These are phyloP conservation scores for Claviceps digitariae DNA, from an alignment of 2,329 filamentous ascomycete genomes.

Conservation along the genomic window DNA sequence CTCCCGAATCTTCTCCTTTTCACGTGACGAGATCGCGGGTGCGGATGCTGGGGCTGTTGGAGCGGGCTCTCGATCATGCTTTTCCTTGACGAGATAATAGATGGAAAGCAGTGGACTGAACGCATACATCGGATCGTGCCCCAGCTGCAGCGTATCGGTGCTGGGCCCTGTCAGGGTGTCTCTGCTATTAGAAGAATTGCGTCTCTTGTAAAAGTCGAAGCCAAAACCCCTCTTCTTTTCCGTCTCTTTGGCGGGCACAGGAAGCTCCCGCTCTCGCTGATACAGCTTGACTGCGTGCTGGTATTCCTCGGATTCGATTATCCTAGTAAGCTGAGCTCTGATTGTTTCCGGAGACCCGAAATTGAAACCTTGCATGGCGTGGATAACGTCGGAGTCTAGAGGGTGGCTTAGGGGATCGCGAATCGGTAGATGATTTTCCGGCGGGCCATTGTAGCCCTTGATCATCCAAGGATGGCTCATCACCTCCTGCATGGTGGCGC, in stretches of 20 bases:
- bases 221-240: conserved; percentile 78
- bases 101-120: conserved; percentile 86
- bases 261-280: conserved; percentile 51
- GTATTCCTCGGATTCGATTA: conserved; percentile 91
- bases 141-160: conserved; percentile 67
- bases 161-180: conserved; percentile 81
- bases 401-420: conserved; percentile 79
- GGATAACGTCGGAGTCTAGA: conserved; percentile 68
- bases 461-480: conserved; percentile 93
- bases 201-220: conserved; percentile 93
- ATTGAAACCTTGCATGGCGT: conserved; percentile 96
- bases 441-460: conserved; percentile 75
- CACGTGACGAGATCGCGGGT: background rate
- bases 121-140: conserved; percentile 80
- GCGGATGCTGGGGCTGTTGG: conserved; percentile 34
- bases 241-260: conserved; percentile 43
- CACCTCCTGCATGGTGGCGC: conserved; percentile 80
- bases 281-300: conserved; percentile 65
- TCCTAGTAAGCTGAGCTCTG: conserved; percentile 62
- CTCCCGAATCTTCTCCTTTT: background rate
- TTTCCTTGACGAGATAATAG: conserved; percentile 93
- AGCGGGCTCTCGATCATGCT: conserved; percentile 62
- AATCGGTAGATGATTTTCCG: conserved; percentile 75
- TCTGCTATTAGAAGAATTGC: conserved; percentile 77
- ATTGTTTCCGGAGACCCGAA: conserved; percentile 84